Percentiles rank a stretch among this genome's conserved stretches.
Conservation (phyloP, 1,139 yeast genomes). For the Sugiyamaella paludigena region DNA sequence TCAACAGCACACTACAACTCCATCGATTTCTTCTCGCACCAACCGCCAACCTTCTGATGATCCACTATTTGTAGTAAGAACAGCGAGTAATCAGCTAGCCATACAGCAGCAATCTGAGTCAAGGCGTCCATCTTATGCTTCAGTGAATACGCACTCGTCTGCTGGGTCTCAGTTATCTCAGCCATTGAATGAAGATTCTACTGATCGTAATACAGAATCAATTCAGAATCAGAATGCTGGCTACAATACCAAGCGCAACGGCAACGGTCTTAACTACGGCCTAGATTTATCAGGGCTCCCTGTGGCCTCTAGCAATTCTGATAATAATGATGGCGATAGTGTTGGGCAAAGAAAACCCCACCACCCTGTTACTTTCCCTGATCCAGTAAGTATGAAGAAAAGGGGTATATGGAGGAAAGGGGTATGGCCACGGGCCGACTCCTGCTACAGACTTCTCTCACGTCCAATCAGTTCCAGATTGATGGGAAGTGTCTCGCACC, state of each 20-base stretch:
- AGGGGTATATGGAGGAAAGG: no score
- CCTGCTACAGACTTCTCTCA: no score
- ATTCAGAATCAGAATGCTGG: slow-evolving; percentile 1
- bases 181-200: slow-evolving; percentile 3
- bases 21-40: not conserved
- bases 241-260: not conserved
- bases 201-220: not conserved
- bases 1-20: not conserved
- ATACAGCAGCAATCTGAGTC: slow-evolving; percentile 5
- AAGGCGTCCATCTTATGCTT: slow-evolving; percentile 25
- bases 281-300: not conserved
- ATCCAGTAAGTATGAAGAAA: slow-evolving; percentile 13
- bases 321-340: not conserved
- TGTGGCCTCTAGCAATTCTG: not conserved
- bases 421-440: no score
- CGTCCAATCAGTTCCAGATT: no score
- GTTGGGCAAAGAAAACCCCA: slow-evolving; percentile 1
- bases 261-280: slow-evolving; percentile 1
- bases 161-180: slow-evolving; percentile 12
- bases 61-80: slow-evolving; percentile 9
- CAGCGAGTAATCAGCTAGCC: slow-evolving; percentile 5
- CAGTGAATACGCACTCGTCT: slow-evolving; percentile 17
- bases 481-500: no score
- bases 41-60: slow-evolving; percentile 6
- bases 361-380: slow-evolving; percentile 17